These are phyloP conservation scores for Melanomma pulvis-pyrius DNA, from an alignment of 495 filamentous ascomycete species.

Conservation along the genomic window DNA sequence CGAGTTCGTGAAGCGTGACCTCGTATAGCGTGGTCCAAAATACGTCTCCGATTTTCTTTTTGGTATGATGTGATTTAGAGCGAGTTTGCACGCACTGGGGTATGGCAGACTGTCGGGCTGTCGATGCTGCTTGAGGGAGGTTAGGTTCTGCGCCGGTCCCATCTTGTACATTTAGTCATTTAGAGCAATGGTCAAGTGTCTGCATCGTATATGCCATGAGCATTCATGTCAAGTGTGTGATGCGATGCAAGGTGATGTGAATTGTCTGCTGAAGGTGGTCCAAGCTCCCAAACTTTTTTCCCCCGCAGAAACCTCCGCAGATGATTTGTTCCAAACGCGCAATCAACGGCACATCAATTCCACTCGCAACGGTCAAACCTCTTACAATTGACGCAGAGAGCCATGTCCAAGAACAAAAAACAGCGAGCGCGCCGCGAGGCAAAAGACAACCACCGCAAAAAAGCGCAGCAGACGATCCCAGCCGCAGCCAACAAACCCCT, in stretches of 20 bases:
- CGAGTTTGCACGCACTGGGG: background rate
- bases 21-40: slow-evolving; percentile 63
- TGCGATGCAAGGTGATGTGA: too few relatives aligned
- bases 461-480: slow-evolving; percentile 6
- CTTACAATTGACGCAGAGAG: too few relatives aligned
- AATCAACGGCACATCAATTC: background rate
- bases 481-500: slow-evolving; percentile 2
- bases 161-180: slow-evolving; percentile 41
- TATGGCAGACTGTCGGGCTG: background rate
- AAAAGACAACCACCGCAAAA: slow-evolving; percentile 19
- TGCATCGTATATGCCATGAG: slow-evolving; percentile 9
- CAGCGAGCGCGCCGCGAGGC: slow-evolving; percentile 28
- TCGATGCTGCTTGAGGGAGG: background rate
- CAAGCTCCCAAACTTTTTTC: slow-evolving; percentile 19
- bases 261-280: slow-evolving; percentile 15
- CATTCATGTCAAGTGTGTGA: too few relatives aligned
- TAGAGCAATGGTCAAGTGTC: slow-evolving; percentile 31
- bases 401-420: slow-evolving; percentile 30
- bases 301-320: slow-evolving; percentile 8
- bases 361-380: too few relatives aligned
- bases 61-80: slow-evolving; percentile 20
- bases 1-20: slow-evolving; percentile 93
- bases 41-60: background rate
- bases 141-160: background rate
- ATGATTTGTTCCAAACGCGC: background rate